phyloP scores from a whole-genome alignment of 1,284 basidiomycete genomes.

The Wolfiporia cocos region DNA sequence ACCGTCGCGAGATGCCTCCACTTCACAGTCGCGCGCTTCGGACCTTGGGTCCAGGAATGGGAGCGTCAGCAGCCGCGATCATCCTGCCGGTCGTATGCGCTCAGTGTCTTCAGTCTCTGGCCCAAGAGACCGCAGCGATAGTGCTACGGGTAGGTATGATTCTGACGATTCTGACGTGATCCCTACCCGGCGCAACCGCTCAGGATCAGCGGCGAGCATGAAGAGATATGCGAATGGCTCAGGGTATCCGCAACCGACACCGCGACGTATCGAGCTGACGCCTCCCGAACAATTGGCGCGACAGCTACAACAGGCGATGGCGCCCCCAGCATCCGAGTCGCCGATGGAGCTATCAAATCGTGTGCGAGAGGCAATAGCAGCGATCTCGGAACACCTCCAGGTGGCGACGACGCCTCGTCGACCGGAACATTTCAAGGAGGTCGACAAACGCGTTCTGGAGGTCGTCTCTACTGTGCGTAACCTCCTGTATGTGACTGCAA shows the following conservation, averaged over 20 bases:
- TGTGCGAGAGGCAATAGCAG: conserved; percentile 54
- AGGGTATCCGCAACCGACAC: conserved; percentile 9
- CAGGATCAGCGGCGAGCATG: conserved; percentile 17
- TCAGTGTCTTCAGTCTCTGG: conserved; percentile 32
- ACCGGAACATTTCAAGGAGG: conserved; percentile 47
- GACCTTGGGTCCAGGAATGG: conserved; percentile 16
- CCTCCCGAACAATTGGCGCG: conserved; percentile 64
- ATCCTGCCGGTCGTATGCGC: conserved; percentile 27
- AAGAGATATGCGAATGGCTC: conserved; percentile 8
- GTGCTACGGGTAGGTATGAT: conserved; percentile 42
- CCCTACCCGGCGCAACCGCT: conserved; percentile 39
- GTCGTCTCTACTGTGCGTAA: conserved; percentile 72
- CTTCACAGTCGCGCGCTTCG: conserved; percentile 9
- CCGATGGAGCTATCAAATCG: conserved; percentile 53
- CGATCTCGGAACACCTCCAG: conserved; percentile 59
- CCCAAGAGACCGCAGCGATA: conserved; percentile 26
- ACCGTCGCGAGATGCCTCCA: conserved; percentile 9
- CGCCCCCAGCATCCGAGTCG: conserved; percentile 49
- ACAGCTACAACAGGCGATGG: conserved; percentile 54
- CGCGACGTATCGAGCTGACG: conserved; percentile 39
- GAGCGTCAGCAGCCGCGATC: conserved; percentile 7
- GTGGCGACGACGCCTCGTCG: conserved; percentile 29
- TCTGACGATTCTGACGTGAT: conserved; percentile 75
- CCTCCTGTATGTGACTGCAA: conserved; percentile 65
- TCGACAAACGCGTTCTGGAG: conserved; percentile 56